These are phyloP conservation scores for Xanthoconium purpureum DNA, from an alignment of 768 basidiomycete genomes.

Conservation along the genomic window DNA sequence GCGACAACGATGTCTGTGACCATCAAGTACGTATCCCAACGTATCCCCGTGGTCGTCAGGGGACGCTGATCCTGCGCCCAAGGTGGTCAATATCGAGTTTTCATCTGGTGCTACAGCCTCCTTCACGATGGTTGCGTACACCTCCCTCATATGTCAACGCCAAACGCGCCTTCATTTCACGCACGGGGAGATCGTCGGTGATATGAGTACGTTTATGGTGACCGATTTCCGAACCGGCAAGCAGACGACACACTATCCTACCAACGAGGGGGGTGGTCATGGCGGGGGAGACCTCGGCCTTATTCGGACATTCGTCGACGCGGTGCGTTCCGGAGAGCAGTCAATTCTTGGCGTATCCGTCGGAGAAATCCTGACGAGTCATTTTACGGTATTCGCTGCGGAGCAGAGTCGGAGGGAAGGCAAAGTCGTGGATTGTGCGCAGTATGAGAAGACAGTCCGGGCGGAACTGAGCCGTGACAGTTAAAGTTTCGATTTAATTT, in stretches of 20 bases:
- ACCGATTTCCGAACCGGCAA: conserved; percentile 66
- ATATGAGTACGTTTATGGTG: conserved; percentile 74
- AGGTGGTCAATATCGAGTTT: conserved; percentile 87
- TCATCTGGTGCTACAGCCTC: conserved; percentile 77
- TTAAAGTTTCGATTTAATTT: too few species aligned
- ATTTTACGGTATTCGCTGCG: conserved; percentile 85
- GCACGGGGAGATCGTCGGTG: conserved; percentile 84
- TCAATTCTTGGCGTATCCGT: conserved; percentile 62
- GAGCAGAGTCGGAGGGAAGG: conserved; percentile 73
- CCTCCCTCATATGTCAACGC: conserved; percentile 76
- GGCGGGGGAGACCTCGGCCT: conserved; percentile 83
- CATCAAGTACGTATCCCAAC: conserved; percentile 51
- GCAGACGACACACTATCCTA: conserved; percentile 46
- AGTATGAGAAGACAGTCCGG: conserved; percentile 58
- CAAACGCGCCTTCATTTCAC: conserved; percentile 83
- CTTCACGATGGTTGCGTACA: conserved; percentile 88
- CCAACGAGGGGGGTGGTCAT: conserved; percentile 65
- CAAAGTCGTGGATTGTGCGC: conserved; percentile 61
- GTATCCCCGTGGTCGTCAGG: background rate
- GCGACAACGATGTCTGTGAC: conserved; percentile 83
- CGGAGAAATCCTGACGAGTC: conserved; percentile 68
- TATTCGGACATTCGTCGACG: conserved; percentile 71
- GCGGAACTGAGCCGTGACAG: conserved; percentile 22
- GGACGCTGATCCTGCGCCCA: background rate
- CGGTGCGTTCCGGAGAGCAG: conserved; percentile 65